A percentile compares a stretch with the other conserved stretches of the same genome.
These are phyloP conservation scores for Phragmites australis DNA, from an alignment of 176 grass and related monocot genomes.

Conservation along the genomic window DNA sequence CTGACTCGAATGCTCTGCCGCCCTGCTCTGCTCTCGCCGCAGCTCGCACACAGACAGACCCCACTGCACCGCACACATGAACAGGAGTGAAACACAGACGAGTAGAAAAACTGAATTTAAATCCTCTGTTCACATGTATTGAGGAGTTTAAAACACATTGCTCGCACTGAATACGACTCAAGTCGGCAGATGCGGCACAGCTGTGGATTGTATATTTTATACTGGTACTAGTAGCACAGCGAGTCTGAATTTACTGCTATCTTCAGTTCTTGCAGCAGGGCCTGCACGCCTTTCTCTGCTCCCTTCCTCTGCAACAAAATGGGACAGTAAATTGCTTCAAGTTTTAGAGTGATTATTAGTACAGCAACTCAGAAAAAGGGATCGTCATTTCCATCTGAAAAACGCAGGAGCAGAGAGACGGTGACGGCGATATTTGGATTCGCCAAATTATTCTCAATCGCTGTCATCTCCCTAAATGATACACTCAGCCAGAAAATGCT, in stretches of 20 bases:
- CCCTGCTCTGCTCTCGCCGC: too few species aligned
- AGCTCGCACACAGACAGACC: neutral
- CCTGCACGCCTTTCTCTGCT: neutral
- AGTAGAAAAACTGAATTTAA: neutral
- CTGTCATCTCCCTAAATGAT: conserved; percentile 31
- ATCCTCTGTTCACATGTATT: neutral
- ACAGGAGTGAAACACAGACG: too few species aligned
- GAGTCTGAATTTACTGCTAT: neutral
- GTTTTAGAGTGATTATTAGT: too few species aligned
- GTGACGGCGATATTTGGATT: too few species aligned
- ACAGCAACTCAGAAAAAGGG: too few species aligned
- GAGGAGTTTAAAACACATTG: neutral
- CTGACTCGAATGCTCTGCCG: neutral
- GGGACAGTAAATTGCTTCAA: too few species aligned
- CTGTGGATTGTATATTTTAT: neutral
- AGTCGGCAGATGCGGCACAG: conserved; percentile 14
- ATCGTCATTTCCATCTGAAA: too few species aligned
- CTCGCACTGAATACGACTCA: neutral
- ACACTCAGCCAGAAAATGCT: conserved; percentile 5
- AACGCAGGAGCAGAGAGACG: too few species aligned
- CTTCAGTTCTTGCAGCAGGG: too few species aligned
- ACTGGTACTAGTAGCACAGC: neutral
- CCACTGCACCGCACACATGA: neutral
- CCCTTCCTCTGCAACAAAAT: too few species aligned
- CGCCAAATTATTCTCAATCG: neutral